Base-by-base conservation (phyloP, 2,329 filamentous ascomycete genomes). In the Talaromyces sp. region DNA sequence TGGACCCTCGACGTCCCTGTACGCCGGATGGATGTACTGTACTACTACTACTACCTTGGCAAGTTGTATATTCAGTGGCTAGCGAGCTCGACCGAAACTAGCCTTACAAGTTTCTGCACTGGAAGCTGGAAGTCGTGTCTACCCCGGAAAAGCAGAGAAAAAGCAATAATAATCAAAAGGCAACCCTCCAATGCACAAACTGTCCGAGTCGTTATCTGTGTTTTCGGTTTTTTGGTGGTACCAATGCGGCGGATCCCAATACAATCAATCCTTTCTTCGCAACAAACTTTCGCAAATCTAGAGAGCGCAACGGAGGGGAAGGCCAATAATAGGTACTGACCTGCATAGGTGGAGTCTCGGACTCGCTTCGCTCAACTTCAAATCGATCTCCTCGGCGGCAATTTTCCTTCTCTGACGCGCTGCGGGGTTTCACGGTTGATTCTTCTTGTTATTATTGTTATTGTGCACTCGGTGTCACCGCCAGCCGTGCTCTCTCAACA, bases 381-480 rank as follows among this genome's bases (percentile, higher is more conserved):
- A 47, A 30, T 53, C 30, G 50, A 53, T 31, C 50, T 50, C 42
- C 56, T 51, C 59, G 53, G 58, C 61, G 64, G 59, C 58, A 63
- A 63, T 64, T 63, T 60, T 60, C 36, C 40, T 53, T 9, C 66
- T 65, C 63, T 65, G 70, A 66, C 62, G 60, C 60, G 63, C 68
- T 69, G 70, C 70, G 70, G 71, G 72, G 67, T 66, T 68, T 64
- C 59, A 61, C 42, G 18, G 52, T 52, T 27, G 50, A 52, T 31
- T 53, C 27, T 53, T 30, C 16, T 31, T 8, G 12, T 14, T 30
- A 30, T 31, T 28, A 9, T n/a, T 30, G 10, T 53, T n/a, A 53
- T 31, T 31, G 16, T n/a, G 12, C 50, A 18, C 30, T 31, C 50
- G 50, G 50, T 53, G 50, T 53, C 30, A 53, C 50, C 50, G 30